Conservation (phyloP, 2,329 filamentous ascomycete genomes). For the Blastomyces gilchristii region DNA sequence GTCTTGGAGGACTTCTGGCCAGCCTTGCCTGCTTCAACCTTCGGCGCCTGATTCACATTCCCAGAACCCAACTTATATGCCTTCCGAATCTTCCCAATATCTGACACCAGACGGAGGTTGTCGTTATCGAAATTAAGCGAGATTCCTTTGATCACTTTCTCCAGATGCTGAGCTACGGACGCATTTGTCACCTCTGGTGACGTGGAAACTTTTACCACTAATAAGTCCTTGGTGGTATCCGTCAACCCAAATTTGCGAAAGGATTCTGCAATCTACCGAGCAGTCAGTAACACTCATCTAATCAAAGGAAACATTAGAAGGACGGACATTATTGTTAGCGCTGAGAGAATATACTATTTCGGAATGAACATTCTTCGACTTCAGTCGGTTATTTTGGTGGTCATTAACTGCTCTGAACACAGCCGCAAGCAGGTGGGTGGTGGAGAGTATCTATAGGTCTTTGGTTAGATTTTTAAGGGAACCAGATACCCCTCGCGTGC, state of each 20-base stretch:
- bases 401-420: slow-evolving; percentile 67
- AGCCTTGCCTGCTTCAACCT: slow-evolving; percentile 19
- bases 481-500: not conserved
- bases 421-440: slow-evolving; percentile 62
- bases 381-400: slow-evolving; percentile 51
- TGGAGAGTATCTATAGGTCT: slow-evolving; percentile 55
- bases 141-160: slow-evolving; percentile 51
- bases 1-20: slow-evolving; percentile 9
- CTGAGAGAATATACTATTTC: slow-evolving; percentile 76
- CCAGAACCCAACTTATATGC: slow-evolving; percentile 70
- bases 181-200: slow-evolving; percentile 38
- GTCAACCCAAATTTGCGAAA: slow-evolving; percentile 81
- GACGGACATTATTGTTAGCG: slow-evolving; percentile 65
- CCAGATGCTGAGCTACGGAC: slow-evolving; percentile 52
- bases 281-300: slow-evolving; percentile 1
- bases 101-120: slow-evolving; percentile 48
- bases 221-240: slow-evolving; percentile 57
- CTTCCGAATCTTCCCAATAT: slow-evolving; percentile 63
- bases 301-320: not conserved
- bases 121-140: slow-evolving; percentile 52
- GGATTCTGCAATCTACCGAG: slow-evolving; percentile 68
- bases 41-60: slow-evolving; percentile 30
- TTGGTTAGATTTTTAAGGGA: not conserved
- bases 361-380: slow-evolving; percentile 77
- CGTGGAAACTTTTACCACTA: slow-evolving; percentile 68